Conservation (phyloP, 768 basidiomycete species). For the Calocera viscosa region DNA sequence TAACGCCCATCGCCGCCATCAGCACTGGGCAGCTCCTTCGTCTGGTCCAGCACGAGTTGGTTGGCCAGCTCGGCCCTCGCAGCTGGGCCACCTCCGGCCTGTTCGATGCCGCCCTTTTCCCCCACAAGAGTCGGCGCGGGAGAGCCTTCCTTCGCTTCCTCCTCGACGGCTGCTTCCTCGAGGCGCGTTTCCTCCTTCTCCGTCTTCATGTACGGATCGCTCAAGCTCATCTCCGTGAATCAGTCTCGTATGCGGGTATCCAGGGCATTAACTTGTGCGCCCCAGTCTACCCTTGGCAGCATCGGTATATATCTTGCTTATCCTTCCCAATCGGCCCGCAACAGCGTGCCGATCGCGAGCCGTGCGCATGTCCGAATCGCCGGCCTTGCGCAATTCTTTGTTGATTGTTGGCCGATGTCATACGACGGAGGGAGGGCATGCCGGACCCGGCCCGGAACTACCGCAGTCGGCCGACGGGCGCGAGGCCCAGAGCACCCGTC, state of each 20-base stretch:
- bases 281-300: neutral
- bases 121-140: neutral
- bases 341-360: neutral
- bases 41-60: neutral
- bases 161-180: neutral
- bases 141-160: neutral
- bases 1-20: neutral
- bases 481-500: neutral
- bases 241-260: neutral
- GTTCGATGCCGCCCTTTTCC: neutral
- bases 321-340: no score
- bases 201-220: neutral
- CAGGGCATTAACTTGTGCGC: neutral
- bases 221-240: neutral
- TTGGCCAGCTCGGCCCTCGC: neutral
- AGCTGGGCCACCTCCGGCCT: neutral
- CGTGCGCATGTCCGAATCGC: constrained; percentile 1
- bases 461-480: neutral
- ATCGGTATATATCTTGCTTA: neutral
- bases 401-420: neutral
- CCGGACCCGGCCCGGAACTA: neutral
- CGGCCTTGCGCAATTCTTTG: neutral
- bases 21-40: neutral
- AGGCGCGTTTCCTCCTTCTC: neutral
- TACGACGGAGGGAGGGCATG: neutral